A percentile compares a stretch with the other conserved stretches of the same genome.
Evolutionary conservation across 2,329 filamentous ascomycete genomes (phyloP).

Genomic region (Cytospora mali): DNA sequence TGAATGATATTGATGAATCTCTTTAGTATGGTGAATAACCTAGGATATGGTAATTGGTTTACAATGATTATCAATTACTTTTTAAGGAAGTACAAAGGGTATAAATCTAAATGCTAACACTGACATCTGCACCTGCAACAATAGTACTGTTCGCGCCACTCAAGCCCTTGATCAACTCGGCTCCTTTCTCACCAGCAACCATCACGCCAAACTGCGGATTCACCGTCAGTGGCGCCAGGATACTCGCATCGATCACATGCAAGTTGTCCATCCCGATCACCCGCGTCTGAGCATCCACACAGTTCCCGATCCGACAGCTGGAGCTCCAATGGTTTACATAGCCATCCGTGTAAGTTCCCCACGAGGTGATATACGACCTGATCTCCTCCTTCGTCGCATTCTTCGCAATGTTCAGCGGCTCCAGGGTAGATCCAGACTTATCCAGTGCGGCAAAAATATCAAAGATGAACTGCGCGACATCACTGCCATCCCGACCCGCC

Average conservation of each 20-base stretch:
- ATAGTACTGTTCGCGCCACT: not conserved
- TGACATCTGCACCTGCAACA: not conserved
- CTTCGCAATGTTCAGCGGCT: slow-evolving; percentile 51
- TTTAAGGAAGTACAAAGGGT: not conserved
- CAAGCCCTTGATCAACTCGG: slow-evolving; percentile 46
- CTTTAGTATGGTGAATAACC: too few relatives aligned
- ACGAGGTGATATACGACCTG: slow-evolving; percentile 51
- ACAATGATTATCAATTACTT: not conserved
- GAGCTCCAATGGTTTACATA: slow-evolving; percentile 57
- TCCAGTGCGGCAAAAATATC: slow-evolving; percentile 52
- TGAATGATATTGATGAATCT: not conserved
- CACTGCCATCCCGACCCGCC: slow-evolving; percentile 45
- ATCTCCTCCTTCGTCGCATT: slow-evolving; percentile 52
- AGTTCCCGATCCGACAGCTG: slow-evolving; percentile 52
- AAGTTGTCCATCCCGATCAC: slow-evolving; percentile 54
- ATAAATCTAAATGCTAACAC: slow-evolving; percentile 6
- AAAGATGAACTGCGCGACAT: slow-evolving; percentile 53
- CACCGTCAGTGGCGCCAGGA: slow-evolving; percentile 52
- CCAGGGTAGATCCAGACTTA: slow-evolving; percentile 39
- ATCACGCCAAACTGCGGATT: slow-evolving; percentile 59
- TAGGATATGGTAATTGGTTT: not conserved
- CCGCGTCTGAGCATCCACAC: slow-evolving; percentile 50
- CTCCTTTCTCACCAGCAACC: slow-evolving; percentile 54
- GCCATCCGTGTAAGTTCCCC: slow-evolving; percentile 50
- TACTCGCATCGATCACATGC: slow-evolving; percentile 54